These are phyloP conservation scores for Curvularia lunata DNA, from an alignment of 2,329 filamentous ascomycete genomes.

Conservation along the genomic window DNA sequence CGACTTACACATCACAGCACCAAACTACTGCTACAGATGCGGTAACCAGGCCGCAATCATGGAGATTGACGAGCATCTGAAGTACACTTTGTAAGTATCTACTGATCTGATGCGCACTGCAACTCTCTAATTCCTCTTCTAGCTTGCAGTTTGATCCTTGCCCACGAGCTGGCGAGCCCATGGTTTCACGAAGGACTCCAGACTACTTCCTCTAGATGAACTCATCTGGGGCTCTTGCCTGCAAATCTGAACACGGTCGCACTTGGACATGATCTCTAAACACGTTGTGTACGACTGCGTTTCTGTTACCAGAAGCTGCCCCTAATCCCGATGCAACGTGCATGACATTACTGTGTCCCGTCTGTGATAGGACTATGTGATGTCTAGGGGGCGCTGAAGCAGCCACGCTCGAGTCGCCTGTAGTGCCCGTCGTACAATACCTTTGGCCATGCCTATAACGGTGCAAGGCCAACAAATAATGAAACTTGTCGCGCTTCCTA, in stretches of 20 bases:
- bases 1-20: conserved; percentile 52
- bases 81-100: conserved; percentile 95
- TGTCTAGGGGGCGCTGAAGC: conserved; percentile 13
- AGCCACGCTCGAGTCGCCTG: conserved; percentile 15
- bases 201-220: conserved; percentile 88
- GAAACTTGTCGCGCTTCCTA: conserved; percentile 2
- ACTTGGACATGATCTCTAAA: conserved; percentile 12
- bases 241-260: conserved; percentile 22
- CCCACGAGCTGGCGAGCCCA: conserved; percentile 94
- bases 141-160: conserved; percentile 99
- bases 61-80: conserved; percentile 99
- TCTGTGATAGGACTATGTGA: conserved; percentile 5
- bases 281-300: conserved; percentile 20
- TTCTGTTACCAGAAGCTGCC: conserved; percentile 12
- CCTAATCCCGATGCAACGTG: conserved; percentile 3
- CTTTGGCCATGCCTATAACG: neutral
- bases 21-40: conserved; percentile 93
- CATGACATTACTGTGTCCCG: conserved; percentile 7
- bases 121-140: conserved; percentile 32
- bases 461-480: conserved; percentile 8
- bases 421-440: conserved; percentile 6
- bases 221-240: conserved; percentile 28
- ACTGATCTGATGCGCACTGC: neutral
- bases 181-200: conserved; percentile 93
- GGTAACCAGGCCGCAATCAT: conserved; percentile 99